Evolutionary conservation across 495 filamentous ascomycete species (phyloP).

Genomic region (Lasiosphaeria miniovina): DNA sequence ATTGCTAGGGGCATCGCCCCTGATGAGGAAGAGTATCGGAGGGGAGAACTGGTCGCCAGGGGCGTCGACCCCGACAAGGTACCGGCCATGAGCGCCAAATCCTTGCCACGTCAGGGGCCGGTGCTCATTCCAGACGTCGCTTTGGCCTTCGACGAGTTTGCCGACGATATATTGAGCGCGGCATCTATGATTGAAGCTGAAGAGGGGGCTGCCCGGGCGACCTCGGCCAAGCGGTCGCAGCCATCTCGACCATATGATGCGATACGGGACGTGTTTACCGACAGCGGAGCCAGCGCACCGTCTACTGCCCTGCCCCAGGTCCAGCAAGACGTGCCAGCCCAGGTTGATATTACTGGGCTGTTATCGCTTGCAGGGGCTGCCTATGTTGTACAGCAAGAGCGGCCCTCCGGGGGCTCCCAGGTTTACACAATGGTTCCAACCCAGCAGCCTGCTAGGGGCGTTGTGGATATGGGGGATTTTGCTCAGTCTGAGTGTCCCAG

Average conservation of each 20-base stretch:
- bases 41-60: constrained; percentile 17
- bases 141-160: constrained; percentile 19
- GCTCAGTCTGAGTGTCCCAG: constrained; percentile 5
- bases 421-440: neutral
- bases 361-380: constrained; percentile 34
- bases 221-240: constrained; percentile 21
- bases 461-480: neutral
- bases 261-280: constrained; percentile 46
- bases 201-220: constrained; percentile 18
- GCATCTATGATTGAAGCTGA: constrained; percentile 25
- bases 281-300: constrained; percentile 23
- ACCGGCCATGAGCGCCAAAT: neutral
- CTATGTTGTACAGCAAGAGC: constrained; percentile 11
- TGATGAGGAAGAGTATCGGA: constrained; percentile 26
- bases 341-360: constrained; percentile 21
- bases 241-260: constrained; percentile 46
- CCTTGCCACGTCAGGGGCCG: constrained; percentile 3
- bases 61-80: constrained; percentile 28
- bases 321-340: constrained; percentile 11
- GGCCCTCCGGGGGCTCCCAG: neutral
- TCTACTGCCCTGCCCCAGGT: constrained; percentile 5
- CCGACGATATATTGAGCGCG: constrained; percentile 18
- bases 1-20: constrained; percentile 20
- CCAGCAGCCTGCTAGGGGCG: neutral
- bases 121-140: constrained; percentile 8